Evolutionary conservation across 805 yeast genomes (phyloP).

Genomic region (Clavispora vitiphila): DNA sequence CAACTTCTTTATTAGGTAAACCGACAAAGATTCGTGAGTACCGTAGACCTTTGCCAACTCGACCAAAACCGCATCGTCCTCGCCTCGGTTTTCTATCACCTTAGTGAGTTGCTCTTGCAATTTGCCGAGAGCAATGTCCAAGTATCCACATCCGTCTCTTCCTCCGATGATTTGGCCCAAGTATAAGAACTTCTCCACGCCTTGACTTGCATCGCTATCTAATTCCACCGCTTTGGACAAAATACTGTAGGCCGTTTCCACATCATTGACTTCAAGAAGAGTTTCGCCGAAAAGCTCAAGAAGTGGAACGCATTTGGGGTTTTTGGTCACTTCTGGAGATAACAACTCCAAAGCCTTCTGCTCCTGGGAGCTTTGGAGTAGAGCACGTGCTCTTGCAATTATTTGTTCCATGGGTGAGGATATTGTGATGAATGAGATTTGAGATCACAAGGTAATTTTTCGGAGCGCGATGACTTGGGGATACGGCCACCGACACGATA

Average conservation of each 20-base stretch:
- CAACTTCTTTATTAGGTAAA: constrained; percentile 49
- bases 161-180: constrained; percentile 92
- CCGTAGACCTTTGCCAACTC: constrained; percentile 23
- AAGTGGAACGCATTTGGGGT: constrained; percentile 38
- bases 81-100: constrained; percentile 20
- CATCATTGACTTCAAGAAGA: constrained; percentile 71
- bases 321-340: constrained; percentile 27
- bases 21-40: constrained; percentile 18
- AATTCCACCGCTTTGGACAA: constrained; percentile 56
- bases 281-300: constrained; percentile 69
- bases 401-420: constrained; percentile 10
- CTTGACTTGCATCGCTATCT: constrained; percentile 61
- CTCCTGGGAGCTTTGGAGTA: constrained; percentile 45
- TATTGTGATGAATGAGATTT: background rate
- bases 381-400: constrained; percentile 37
- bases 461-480: background rate
- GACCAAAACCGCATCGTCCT: constrained; percentile 19
- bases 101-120: constrained; percentile 35
- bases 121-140: constrained; percentile 58
- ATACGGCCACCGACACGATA: no score
- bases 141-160: constrained; percentile 56
- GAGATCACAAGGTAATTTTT: background rate
- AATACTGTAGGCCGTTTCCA: constrained; percentile 69
- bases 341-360: constrained; percentile 49
- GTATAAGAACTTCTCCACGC: constrained; percentile 81